These are phyloP conservation scores for Penicillium sp. DNA, from an alignment of 2,329 filamentous ascomycete species.

Conservation along the genomic window DNA sequence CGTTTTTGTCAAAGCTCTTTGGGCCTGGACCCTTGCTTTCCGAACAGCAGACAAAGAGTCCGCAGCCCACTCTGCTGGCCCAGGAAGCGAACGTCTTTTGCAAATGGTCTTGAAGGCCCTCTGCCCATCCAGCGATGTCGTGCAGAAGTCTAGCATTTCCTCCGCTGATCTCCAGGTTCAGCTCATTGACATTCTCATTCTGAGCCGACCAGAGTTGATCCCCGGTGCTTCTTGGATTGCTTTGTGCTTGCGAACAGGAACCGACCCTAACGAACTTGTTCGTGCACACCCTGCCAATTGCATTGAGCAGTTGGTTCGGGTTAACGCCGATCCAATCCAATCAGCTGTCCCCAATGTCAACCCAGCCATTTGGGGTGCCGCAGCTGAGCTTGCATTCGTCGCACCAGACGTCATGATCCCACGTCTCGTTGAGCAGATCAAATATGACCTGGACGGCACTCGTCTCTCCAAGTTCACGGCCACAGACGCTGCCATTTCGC, in stretches of 20 bases:
- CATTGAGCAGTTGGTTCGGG: conserved; percentile 65
- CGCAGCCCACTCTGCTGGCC: conserved; percentile 66
- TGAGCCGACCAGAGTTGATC: conserved; percentile 77
- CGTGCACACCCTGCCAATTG: conserved; percentile 64
- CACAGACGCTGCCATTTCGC: conserved; percentile 88
- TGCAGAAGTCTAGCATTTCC: conserved; percentile 34
- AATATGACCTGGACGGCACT: conserved; percentile 69
- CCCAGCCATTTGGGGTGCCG: conserved; percentile 76
- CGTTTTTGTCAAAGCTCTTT: conserved; percentile 72
- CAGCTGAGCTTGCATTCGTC: conserved; percentile 90
- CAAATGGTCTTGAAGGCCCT: conserved; percentile 56
- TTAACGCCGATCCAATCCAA: conserved; percentile 50
- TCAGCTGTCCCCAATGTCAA: conserved; percentile 46
- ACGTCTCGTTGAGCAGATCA: conserved; percentile 72
- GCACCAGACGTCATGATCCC: conserved; percentile 80
- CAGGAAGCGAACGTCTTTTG: conserved; percentile 62
- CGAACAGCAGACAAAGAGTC: conserved; percentile 77
- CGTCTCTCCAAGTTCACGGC: conserved; percentile 75
- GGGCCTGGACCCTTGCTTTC: conserved; percentile 73
- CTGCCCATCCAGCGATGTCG: conserved; percentile 33
- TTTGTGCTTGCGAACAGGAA: conserved; percentile 73
- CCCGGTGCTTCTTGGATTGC: conserved; percentile 86
- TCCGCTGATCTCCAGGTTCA: conserved; percentile 65
- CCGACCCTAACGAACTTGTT: conserved; percentile 81
- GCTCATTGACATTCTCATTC: conserved; percentile 73